Conservation (phyloP, 1,139 yeast species). For the Zygotorulaspora mrakii region DNA sequence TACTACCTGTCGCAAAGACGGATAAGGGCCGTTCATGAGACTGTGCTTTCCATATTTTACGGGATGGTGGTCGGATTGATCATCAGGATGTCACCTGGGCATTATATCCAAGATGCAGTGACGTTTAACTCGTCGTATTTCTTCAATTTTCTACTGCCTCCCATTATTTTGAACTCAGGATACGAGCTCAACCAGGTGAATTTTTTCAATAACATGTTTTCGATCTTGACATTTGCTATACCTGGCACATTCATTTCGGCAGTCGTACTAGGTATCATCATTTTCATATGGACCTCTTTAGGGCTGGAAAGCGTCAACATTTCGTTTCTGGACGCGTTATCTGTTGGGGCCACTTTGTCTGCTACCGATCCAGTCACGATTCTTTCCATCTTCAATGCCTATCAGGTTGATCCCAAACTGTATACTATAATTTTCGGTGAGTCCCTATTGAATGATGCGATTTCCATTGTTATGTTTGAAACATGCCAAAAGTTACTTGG, state of each 20-base stretch:
- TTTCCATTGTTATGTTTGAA: conserved; percentile 98
- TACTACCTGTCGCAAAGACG: conserved; percentile 88
- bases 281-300: conserved; percentile 85
- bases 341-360: conserved; percentile 94
- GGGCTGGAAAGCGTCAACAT: conserved; percentile 86
- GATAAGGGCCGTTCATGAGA: conserved; percentile 93
- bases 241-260: conserved; percentile 96
- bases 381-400: conserved; percentile 91
- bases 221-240: conserved; percentile 90
- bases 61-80: conserved; percentile 95
- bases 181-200: conserved; percentile 94
- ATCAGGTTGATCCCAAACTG: conserved; percentile 94
- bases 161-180: conserved; percentile 93
- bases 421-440: conserved; percentile 98
- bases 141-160: conserved; percentile 90
- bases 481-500: conserved; percentile 97
- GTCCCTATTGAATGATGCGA: conserved; percentile 91
- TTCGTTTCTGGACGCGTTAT: conserved; percentile 92
- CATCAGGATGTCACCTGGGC: conserved; percentile 89
- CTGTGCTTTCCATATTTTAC: conserved; percentile 89
- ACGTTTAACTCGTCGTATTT: conserved; percentile 92
- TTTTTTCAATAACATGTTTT: conserved; percentile 86
- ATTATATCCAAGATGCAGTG: conserved; percentile 93
- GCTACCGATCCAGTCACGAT: conserved; percentile 99
- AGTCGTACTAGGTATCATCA: conserved; percentile 76